A percentile compares a stretch with the other conserved stretches of the same genome.
phyloP scores from a whole-genome alignment of 169 alveolate species.

The Plasmodium gallinaceum region DNA sequence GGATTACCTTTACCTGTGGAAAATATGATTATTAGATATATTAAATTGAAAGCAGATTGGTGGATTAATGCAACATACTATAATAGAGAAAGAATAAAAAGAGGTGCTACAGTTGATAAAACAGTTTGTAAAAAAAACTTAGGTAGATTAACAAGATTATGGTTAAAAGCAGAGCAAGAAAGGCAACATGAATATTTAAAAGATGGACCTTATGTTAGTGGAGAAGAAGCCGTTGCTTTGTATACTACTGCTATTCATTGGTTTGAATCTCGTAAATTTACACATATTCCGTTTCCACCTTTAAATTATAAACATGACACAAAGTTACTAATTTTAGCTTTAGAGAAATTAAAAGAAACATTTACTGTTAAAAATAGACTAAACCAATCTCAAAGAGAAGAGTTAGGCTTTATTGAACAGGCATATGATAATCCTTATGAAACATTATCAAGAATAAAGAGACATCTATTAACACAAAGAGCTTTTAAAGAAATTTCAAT shows the following conservation, averaged over 20 bases:
- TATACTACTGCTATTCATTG: conserved; percentile 99
- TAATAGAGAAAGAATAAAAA: conserved; percentile 99
- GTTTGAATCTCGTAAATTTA: conserved; percentile 98
- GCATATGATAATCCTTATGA: conserved; percentile 99
- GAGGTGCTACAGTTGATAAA: conserved; percentile 99
- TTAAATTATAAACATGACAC: conserved; percentile 99
- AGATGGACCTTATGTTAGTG: conserved; percentile 98
- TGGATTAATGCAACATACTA: conserved; percentile 99
- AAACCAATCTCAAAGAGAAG: conserved; percentile 99
- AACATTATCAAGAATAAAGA: conserved; percentile 98
- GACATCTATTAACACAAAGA: conserved; percentile 98
- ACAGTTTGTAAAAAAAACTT: conserved; percentile 99
- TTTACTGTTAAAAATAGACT: conserved; percentile 96
- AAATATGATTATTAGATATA: conserved; percentile 97
- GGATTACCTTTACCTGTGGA: conserved; percentile 99
- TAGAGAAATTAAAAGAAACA: conserved; percentile 99
- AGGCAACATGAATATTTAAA: conserved; percentile 98
- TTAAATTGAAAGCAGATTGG: conserved; percentile 99
- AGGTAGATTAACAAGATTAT: conserved; percentile 99
- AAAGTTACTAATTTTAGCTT: conserved; percentile 97
- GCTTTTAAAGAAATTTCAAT: conserved; percentile 99
- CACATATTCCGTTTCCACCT: conserved; percentile 99
- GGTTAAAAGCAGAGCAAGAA: conserved; percentile 98
- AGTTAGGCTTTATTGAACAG: conserved; percentile 98
- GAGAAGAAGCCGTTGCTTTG: conserved; percentile 99